Base-by-base conservation (phyloP, 1,284 basidiomycete species). In the Cutaneotrichosporon dermatis region DNA sequence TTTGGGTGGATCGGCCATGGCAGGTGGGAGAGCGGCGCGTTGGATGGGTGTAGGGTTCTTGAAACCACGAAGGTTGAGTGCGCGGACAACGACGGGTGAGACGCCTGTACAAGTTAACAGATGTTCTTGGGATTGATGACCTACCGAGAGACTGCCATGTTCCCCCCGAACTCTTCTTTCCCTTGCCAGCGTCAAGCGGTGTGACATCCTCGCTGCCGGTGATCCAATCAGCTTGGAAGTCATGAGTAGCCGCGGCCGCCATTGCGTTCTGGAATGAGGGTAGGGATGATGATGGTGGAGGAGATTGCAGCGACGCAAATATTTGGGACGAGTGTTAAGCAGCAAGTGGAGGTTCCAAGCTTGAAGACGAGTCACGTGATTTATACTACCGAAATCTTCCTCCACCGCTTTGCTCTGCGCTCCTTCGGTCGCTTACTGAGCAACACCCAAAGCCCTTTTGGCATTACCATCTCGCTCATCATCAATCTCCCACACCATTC, bases 41-140 rank as follows among this genome's bases (percentile, higher is more conserved):
- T 99, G 96, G 54, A 99, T 99, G 0, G 96, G 96, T 0, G 96
- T 99, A 9, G 96, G 96, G 43, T 87, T 88, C 54, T 90, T 89
- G 80, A 92, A 98, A 10, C 95, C 95, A 72, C 96, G 88, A n/a
- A 97, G 81, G 2, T 89, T 88, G 46, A 99, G 81, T 2, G 92
- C 88, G 51, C 92, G 86, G 35, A 96, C 82, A 0, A 98, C 80
- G 39, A 86, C 85, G 0, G 92, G 90, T 66, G 90, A 85, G 6
- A 98, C 82, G 55, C 90, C 92, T 92, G 9, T 9, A n/a, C 15
- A 1, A 10, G 46, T 59, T 25, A 25, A 25, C 25, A 25, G 25
- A 25, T 25, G 25, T 3, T 25, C 25, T 25, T 25, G 25, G 25
- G 25, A 25, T 25, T 25, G 25, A 25, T 25, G 25, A 25, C 72